phyloP scores from a whole-genome alignment of 805 yeast species.

The Wickerhamomyces hampshirensis region DNA sequence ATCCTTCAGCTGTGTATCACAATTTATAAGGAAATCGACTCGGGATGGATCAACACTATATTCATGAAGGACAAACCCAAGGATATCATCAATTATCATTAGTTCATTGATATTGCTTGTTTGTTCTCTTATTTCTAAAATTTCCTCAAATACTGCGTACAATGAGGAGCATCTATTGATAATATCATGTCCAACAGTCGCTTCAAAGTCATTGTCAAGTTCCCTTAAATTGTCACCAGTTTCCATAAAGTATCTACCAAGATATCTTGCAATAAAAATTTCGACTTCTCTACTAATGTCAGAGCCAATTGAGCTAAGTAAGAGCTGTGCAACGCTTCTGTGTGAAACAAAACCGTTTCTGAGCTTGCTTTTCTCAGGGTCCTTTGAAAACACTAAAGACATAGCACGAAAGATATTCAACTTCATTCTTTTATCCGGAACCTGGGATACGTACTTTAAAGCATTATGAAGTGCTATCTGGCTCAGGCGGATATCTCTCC shows the following conservation, averaged over 20 bases:
- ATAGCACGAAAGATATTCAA: constrained; percentile 8
- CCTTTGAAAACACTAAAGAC: constrained; percentile 9
- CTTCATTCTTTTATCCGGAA: constrained; percentile 2
- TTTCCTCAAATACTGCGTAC: constrained; percentile 25
- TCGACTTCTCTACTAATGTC: constrained; percentile 1
- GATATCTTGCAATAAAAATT: constrained; percentile 16
- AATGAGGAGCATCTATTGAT: constrained; percentile 19
- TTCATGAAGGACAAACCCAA: constrained; percentile 35
- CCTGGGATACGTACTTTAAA: constrained; percentile 8
- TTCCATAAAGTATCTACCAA: constrained; percentile 18
- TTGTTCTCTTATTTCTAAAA: constrained; percentile 19
- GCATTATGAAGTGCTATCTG: constrained; percentile 6
- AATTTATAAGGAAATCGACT: constrained; percentile 8
- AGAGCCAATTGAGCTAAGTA: constrained; percentile 3
- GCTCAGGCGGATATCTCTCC: constrained; percentile 3
- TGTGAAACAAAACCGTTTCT: constrained; percentile 9
- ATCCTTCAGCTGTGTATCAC: constrained; percentile 13
- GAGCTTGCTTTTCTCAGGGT: constrained; percentile 4
- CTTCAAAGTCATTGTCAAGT: constrained; percentile 6
- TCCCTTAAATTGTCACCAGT: constrained; percentile 14
- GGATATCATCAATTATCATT: constrained; percentile 32
- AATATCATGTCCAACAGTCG: constrained; percentile 14
- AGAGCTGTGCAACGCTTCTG: constrained; percentile 11
- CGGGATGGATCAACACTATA: constrained; percentile 14
- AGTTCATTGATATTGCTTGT: constrained; percentile 17